Conservation (phyloP, 106 monocot species). For the Dioscorea alata region DNA sequence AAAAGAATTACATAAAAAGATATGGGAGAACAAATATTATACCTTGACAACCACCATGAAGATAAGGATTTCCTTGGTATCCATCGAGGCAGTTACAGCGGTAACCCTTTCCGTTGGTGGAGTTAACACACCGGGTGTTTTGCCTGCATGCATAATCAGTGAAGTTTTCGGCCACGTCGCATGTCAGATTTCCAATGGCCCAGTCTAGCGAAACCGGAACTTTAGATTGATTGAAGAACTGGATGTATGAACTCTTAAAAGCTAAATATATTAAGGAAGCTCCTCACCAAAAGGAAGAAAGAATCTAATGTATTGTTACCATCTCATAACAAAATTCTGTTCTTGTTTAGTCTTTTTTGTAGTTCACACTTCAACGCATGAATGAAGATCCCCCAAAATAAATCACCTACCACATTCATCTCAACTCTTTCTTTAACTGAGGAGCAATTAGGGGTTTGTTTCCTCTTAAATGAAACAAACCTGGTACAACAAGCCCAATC, state of each 20-base stretch:
- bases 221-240: background rate
- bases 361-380: too few species aligned
- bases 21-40: background rate
- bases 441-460: too few species aligned
- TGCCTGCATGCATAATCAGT: background rate
- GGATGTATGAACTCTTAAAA: background rate
- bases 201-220: slow-evolving; percentile 23
- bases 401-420: too few species aligned
- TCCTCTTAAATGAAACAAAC: too few species aligned
- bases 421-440: too few species aligned
- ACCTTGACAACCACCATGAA: slow-evolving; percentile 42
- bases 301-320: too few species aligned
- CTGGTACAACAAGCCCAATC: too few species aligned
- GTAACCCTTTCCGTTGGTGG: slow-evolving; percentile 23
- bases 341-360: too few species aligned
- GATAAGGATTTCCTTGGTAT: slow-evolving; percentile 50
- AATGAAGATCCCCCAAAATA: too few species aligned
- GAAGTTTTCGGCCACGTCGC: background rate
- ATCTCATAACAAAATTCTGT: too few species aligned
- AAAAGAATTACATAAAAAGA: background rate
- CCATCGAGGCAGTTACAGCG: slow-evolving; percentile 32
- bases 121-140: slow-evolving; percentile 25
- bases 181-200: slow-evolving; percentile 16
- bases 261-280: too few species aligned
- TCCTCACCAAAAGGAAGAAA: too few species aligned